phyloP scores from a whole-genome alignment of 1,284 basidiomycete species.

The Cryptococcus wingfieldii region DNA sequence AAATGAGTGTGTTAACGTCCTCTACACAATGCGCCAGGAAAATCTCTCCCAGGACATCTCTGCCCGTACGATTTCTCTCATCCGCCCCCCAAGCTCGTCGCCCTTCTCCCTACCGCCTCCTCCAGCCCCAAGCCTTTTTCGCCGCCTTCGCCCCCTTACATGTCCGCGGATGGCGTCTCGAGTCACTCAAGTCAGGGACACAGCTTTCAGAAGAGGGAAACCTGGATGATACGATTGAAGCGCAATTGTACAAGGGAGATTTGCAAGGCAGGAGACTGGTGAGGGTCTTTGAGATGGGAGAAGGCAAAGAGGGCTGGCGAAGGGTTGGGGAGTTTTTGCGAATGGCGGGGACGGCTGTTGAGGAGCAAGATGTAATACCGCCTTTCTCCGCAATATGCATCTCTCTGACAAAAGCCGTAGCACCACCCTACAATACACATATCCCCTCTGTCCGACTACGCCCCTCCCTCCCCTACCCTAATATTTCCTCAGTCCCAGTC shows the following conservation, averaged over 20 bases:
- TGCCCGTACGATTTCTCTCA: background rate
- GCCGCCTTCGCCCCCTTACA: constrained; percentile 34
- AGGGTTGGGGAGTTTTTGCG: constrained; percentile 12
- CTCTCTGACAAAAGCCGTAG: constrained; percentile 12
- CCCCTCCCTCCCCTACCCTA: constrained; percentile 1
- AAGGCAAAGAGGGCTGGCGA: constrained; percentile 31
- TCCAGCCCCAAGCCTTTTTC: constrained; percentile 29
- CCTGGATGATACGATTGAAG: background rate
- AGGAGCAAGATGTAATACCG: constrained; percentile 29
- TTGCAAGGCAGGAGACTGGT: constrained; percentile 32
- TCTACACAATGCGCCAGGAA: no score
- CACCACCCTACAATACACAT: constrained; percentile 39
- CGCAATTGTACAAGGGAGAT: constrained; percentile 13
- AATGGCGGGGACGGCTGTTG: constrained; percentile 15
- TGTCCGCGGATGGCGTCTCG: constrained; percentile 35
- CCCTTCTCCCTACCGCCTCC: constrained; percentile 38
- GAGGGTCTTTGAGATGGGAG: constrained; percentile 26
- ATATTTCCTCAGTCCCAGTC: constrained; percentile 1
- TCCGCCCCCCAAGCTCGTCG: constrained; percentile 4
- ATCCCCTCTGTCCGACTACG: constrained; percentile 25
- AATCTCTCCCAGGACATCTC: no score
- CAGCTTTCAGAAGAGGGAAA: constrained; percentile 1
- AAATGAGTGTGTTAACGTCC: no score
- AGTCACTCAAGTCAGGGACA: background rate
- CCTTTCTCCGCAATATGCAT: background rate